Evolutionary conservation across 2,329 filamentous ascomycete species (phyloP).

Genomic region (Fusarium sp.): DNA sequence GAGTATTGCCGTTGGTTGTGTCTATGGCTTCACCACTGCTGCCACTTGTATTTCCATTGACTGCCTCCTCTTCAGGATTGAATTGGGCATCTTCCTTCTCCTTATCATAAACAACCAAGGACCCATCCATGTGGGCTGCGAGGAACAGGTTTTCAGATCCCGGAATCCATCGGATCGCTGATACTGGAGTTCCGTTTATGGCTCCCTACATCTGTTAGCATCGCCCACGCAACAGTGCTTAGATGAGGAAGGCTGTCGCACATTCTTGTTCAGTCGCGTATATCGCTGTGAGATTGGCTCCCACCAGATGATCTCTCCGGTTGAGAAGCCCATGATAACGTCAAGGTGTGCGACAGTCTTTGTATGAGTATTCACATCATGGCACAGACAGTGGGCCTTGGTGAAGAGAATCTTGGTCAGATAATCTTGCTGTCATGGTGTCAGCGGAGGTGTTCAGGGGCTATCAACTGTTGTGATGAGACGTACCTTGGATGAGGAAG

Average conservation of each 20-base stretch:
- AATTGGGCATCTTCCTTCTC: slow-evolving; percentile 92
- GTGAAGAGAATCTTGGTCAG: slow-evolving; percentile 97
- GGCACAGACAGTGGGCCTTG: slow-evolving; percentile 93
- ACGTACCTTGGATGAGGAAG: slow-evolving; percentile 74
- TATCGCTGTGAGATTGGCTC: slow-evolving; percentile 97
- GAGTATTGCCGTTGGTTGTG: slow-evolving; percentile 47
- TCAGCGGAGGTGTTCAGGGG: slow-evolving; percentile 39
- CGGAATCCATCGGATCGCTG: slow-evolving; percentile 92
- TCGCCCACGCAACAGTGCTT: not conserved
- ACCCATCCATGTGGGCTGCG: slow-evolving; percentile 91
- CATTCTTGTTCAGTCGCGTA: slow-evolving; percentile 95
- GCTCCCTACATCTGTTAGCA: slow-evolving; percentile 69
- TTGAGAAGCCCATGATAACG: slow-evolving; percentile 94
- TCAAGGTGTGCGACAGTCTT: slow-evolving; percentile 86
- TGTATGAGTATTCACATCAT: slow-evolving; percentile 89
- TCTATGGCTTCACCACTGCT: slow-evolving; percentile 59
- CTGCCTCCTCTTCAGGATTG: slow-evolving; percentile 72
- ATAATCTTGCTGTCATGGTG: slow-evolving; percentile 77
- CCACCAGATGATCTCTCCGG: slow-evolving; percentile 98
- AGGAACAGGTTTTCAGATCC: slow-evolving; percentile 94
- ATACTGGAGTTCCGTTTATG: slow-evolving; percentile 87
- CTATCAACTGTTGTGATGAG: not conserved
- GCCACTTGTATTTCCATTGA: slow-evolving; percentile 58
- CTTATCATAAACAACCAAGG: slow-evolving; percentile 94
- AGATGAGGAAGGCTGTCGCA: slow-evolving; percentile 51